Conservation (phyloP, 176 grass and related monocot species). For the Carex myosuroides region DNA sequence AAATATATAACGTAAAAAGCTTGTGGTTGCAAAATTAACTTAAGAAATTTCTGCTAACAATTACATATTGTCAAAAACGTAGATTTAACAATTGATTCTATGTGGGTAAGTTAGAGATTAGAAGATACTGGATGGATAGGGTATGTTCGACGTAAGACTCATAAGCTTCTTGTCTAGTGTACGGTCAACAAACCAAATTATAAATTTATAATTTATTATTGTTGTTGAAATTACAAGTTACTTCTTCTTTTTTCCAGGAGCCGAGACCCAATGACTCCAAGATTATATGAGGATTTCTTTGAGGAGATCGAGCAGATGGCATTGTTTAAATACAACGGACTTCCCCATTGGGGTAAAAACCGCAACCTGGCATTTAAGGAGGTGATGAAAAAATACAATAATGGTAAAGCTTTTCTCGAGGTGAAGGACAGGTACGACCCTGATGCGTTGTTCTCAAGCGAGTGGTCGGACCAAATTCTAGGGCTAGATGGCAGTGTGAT, state of each 20-base stretch:
- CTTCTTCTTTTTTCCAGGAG: slow-evolving; percentile 7
- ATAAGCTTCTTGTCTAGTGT: too few relatives aligned
- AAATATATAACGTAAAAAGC: background rate
- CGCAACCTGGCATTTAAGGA: slow-evolving; percentile 51
- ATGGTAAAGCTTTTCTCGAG: slow-evolving; percentile 19
- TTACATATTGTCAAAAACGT: too few relatives aligned
- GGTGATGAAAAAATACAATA: slow-evolving; percentile 29
- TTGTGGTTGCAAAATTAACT: background rate
- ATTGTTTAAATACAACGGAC: slow-evolving; percentile 53
- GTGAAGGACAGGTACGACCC: slow-evolving; percentile 43
- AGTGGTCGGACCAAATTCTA: slow-evolving; percentile 56
- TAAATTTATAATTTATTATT: too few relatives aligned
- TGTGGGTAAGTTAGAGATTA: background rate
- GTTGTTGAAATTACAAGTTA: background rate
- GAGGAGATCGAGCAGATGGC: slow-evolving; percentile 87
- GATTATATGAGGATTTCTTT: slow-evolving; percentile 44
- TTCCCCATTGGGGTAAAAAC: slow-evolving; percentile 80
- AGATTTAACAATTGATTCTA: background rate
- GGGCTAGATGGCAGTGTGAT: slow-evolving; percentile 26
- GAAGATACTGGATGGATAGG: too few relatives aligned
- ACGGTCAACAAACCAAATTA: too few relatives aligned
- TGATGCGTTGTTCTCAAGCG: slow-evolving; percentile 42
- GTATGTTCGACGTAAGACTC: too few relatives aligned
- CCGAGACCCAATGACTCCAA: slow-evolving; percentile 21
- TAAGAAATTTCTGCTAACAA: background rate